Conservation (phyloP, 768 basidiomycete species). For the Auricularia cornea region DNA sequence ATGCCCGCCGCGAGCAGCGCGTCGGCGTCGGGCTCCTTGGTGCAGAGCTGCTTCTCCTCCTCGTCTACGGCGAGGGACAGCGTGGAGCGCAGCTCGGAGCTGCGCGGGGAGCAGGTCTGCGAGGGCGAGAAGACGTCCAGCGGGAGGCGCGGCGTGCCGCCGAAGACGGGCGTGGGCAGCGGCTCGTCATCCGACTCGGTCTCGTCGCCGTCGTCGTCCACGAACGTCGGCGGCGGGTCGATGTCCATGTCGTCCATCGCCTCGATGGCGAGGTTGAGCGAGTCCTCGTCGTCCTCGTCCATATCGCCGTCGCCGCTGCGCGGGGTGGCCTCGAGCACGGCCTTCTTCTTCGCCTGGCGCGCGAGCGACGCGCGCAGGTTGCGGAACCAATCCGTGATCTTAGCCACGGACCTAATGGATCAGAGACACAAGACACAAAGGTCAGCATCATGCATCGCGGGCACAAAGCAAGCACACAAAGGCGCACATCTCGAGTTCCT, state of each 20-base stretch:
- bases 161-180: background rate
- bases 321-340: slow-evolving; percentile 33
- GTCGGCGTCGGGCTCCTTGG: no score
- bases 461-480: background rate
- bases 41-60: no score
- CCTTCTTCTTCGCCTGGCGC: slow-evolving; percentile 31
- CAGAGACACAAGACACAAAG: background rate
- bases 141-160: background rate
- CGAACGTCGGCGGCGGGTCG: background rate
- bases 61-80: no score
- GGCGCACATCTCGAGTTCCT: background rate
- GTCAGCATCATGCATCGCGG: background rate
- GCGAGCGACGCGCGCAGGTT: slow-evolving; percentile 23
- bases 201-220: slow-evolving; percentile 3
- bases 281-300: slow-evolving; percentile 13
- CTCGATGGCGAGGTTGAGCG: slow-evolving; percentile 8
- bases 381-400: background rate
- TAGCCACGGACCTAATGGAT: background rate
- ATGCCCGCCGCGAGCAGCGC: no score
- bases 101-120: background rate
- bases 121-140: no score
- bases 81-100: no score
- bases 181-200: slow-evolving; percentile 2
- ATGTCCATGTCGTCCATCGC: background rate
- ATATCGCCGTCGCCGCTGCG: slow-evolving; percentile 10